A percentile compares a stretch with the other conserved stretches of the same genome.
phyloP scores from a whole-genome alignment of 106 monocot species.

The Hemerocallis citrina region DNA sequence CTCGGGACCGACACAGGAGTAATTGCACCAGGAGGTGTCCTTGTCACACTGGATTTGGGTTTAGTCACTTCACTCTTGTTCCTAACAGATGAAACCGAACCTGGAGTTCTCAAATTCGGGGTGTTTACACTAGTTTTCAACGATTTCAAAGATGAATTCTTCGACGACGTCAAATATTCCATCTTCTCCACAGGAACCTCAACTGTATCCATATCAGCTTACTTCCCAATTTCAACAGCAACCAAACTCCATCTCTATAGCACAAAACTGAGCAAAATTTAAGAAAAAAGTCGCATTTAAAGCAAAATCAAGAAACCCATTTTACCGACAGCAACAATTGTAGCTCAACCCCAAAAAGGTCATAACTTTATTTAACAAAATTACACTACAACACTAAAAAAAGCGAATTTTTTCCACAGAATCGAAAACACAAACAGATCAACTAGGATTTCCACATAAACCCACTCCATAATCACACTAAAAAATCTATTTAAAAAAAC shows the following conservation, averaged over 20 bases:
- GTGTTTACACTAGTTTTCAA: slow-evolving; percentile 18
- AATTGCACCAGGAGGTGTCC: slow-evolving; percentile 21
- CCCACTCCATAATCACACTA: too few species aligned
- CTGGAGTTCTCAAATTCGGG: slow-evolving; percentile 1
- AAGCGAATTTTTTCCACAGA: too few species aligned
- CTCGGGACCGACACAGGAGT: slow-evolving; percentile 22
- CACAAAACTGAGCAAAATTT: too few species aligned
- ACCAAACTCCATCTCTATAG: too few species aligned
- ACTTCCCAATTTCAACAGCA: neutral
- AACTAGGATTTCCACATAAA: too few species aligned
- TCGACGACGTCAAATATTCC: neutral
- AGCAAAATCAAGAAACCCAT: too few species aligned
- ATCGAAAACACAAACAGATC: too few species aligned
- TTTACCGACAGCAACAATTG: too few species aligned
- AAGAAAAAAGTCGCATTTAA: too few species aligned
- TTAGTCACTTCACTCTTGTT: slow-evolving; percentile 13
- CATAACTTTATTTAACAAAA: too few species aligned
- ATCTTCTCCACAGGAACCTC: slow-evolving; percentile 6
- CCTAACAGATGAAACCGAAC: slow-evolving; percentile 15
- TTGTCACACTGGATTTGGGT: slow-evolving; percentile 26
- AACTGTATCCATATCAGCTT: slow-evolving; percentile 27
- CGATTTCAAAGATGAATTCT: slow-evolving; percentile 11
- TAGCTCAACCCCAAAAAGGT: too few species aligned
- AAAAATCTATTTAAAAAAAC: neutral
- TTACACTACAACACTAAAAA: too few species aligned